Evolutionary conservation across 257 asterid species (phyloP), one percentile per base, ranked within the genome.

Genomic region (Avicennia marina): DNA sequence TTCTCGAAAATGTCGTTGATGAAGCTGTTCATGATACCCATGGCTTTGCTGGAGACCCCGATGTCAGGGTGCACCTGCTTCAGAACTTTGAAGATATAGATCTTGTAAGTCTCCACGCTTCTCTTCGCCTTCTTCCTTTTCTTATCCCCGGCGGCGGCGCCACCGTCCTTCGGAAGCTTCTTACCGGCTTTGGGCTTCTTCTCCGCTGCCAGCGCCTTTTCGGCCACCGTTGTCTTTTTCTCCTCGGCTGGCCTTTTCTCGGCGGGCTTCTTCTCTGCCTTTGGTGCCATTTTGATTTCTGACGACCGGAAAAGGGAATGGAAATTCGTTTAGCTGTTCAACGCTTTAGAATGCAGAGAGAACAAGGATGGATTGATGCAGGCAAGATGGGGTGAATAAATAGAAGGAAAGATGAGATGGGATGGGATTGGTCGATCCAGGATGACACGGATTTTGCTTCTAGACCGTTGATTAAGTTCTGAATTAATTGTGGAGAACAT

Each of bases 1-100:
- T 83, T 83, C 75, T 83, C 87, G 7, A 83, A 83, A 3, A 83
- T 83, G 56, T 83, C 91, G 18, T 80, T 80, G 60, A 83, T 83
- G 69, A 83, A 83, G 27, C 83, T 80, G 80, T 83, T 83, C 93
- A 83, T 83, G 50, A 83, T 83, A 0, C 93, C 93, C 93, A 80
- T 83, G 1, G 93, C 88, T 20, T 83, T 83, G 85, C 88, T 83
- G 15, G 93, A 83, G 64, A 83, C 80, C 3, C 93, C 88, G 15
- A 83, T 83, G 51, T 83, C 93, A 0, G 88, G 93, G 13, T 83
- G 93, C 11, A 83, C 93, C 49, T 83, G 88, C 63, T 83, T 83
- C 64, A 83, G 60, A 16, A 83, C 91, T 70, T 80, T 83, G 67
- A 83, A 83, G 63, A 83, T 83, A 70, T 83, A 83, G 75, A 83